Evolutionary conservation across 805 yeast species (phyloP), one percentile per base, ranked within the genome.

Genomic region (Yamadazyma laniorum): DNA sequence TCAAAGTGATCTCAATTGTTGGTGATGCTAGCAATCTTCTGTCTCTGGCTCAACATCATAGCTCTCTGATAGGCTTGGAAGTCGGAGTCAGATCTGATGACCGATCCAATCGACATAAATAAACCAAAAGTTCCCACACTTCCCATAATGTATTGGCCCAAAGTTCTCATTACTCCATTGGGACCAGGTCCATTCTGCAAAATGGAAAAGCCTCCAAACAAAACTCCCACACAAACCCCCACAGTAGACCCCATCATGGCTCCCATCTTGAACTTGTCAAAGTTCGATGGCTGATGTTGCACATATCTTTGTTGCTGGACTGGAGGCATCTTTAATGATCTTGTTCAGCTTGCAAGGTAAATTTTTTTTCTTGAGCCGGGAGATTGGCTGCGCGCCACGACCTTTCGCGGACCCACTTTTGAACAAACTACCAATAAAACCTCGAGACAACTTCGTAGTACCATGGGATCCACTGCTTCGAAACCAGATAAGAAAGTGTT

Each of bases 211-310:
- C 96, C 95, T 35, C 98, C 99, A 61, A 91, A 93, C 49, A 95
- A 69, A 33, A 91, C 83, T 46, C 99, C 99, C 27, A 91, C 88
- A 55, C 95, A 93, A 7, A 89, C 93, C 48, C 99, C 99, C 25
- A 83, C 90, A 25, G 88, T 77, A 41, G 80, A 68, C 47, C 99
- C 99, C 97, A 93, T 93, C 70, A 91, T 70, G 44, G 89, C 82
- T 39, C 99, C 99, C 98, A 93, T 93, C 69, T 93, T 93, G 78
- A 93, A 86, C 70, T 93, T 93, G 40, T 93, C 96, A 69, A 90
- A 88, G 64, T 84, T 80, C 34, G 96, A 84, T 40, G 95, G 95
- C 51, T 80, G 81, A 23, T 65, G 70, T 32, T 55, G 58, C 16
- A 55, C 69, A 47, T 70, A 72, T 58, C 79, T 83, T 44, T 75